Conservation (phyloP, 495 filamentous ascomycete genomes). For the Thozetella sp. region DNA sequence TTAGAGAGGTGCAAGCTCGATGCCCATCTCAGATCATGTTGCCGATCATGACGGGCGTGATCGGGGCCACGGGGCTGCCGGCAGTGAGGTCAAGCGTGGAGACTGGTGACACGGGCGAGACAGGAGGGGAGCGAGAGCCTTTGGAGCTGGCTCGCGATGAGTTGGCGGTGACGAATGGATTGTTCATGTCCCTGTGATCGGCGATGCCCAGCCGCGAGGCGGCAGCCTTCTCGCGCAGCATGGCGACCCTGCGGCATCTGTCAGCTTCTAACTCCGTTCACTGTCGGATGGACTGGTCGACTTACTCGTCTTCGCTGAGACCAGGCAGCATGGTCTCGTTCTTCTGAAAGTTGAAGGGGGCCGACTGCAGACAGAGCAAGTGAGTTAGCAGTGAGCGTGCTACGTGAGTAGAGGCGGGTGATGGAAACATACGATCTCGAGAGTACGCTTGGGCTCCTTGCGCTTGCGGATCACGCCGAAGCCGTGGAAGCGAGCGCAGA, state of each 20-base stretch:
- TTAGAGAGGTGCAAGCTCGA: not conserved
- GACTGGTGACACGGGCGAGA: slow-evolving; percentile 11
- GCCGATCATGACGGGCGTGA: not conserved
- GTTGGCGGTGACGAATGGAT: not conserved
- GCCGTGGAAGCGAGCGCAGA: slow-evolving; percentile 22
- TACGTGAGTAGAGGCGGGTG: not conserved
- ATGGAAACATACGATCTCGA: slow-evolving; percentile 22
- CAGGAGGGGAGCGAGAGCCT: not conserved
- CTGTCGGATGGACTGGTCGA: not conserved
- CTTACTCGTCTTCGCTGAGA: slow-evolving; percentile 44
- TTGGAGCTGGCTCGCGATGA: not conserved
- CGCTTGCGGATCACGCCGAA: slow-evolving; percentile 14
- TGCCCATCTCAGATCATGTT: not conserved
- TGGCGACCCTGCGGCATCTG: slow-evolving; percentile 21
- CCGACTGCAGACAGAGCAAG: slow-evolving; percentile 29
- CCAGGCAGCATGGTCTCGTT: slow-evolving; percentile 36
- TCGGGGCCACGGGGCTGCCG: not conserved
- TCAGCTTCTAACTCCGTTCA: not conserved
- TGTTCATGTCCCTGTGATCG: slow-evolving; percentile 12
- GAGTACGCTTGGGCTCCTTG: slow-evolving; percentile 13
- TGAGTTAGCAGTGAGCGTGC: slow-evolving; percentile 15
- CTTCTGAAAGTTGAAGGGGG: slow-evolving; percentile 47
- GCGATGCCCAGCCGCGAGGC: slow-evolving; percentile 32
- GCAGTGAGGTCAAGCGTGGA: not conserved
- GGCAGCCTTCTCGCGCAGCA: slow-evolving; percentile 43